Conservation (phyloP, 176 grass and related monocot species). For the Typha latifolia region DNA sequence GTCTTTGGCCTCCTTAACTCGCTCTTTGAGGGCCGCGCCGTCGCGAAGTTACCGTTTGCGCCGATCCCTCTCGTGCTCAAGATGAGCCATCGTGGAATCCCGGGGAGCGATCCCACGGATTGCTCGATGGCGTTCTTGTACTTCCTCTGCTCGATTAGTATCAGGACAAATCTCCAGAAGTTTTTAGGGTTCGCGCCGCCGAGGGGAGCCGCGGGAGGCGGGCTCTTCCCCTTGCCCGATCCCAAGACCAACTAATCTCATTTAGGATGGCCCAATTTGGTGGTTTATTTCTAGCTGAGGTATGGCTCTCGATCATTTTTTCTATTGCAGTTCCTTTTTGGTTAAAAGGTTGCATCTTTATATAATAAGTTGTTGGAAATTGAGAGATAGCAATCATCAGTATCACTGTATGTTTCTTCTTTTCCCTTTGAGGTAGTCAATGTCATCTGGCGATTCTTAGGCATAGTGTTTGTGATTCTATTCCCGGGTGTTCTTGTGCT, state of each 20-base stretch:
- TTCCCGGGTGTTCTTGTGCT: too few species aligned
- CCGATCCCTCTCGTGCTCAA: slow-evolving; percentile 73
- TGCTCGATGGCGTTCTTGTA: slow-evolving; percentile 99
- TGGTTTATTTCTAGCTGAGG: too few species aligned
- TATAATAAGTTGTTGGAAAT: too few species aligned
- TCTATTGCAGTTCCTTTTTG: too few species aligned
- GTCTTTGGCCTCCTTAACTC: slow-evolving; percentile 96
- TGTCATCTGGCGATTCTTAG: too few species aligned
- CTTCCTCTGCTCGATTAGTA: slow-evolving; percentile 98
- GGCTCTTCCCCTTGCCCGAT: slow-evolving; percentile 86
- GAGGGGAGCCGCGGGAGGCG: slow-evolving; percentile 45
- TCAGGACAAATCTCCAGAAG: slow-evolving; percentile 96
- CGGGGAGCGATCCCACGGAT: slow-evolving; percentile 74
- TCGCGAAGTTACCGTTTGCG: slow-evolving; percentile 78
- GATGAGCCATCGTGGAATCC: slow-evolving; percentile 94
- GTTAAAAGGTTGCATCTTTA: too few species aligned
- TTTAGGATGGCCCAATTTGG: too few species aligned
- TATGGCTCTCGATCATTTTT: too few species aligned
- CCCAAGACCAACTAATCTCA: slow-evolving; percentile 57
- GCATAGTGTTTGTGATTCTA: too few species aligned
- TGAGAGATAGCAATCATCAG: too few species aligned
- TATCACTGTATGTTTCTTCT: too few species aligned
- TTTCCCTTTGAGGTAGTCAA: too few species aligned
- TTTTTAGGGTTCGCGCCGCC: slow-evolving; percentile 79
- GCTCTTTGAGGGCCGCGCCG: slow-evolving; percentile 78